These are phyloP conservation scores for Pseudogymnoascus sp. DNA, from an alignment of 2,329 filamentous ascomycete species.

Conservation along the genomic window DNA sequence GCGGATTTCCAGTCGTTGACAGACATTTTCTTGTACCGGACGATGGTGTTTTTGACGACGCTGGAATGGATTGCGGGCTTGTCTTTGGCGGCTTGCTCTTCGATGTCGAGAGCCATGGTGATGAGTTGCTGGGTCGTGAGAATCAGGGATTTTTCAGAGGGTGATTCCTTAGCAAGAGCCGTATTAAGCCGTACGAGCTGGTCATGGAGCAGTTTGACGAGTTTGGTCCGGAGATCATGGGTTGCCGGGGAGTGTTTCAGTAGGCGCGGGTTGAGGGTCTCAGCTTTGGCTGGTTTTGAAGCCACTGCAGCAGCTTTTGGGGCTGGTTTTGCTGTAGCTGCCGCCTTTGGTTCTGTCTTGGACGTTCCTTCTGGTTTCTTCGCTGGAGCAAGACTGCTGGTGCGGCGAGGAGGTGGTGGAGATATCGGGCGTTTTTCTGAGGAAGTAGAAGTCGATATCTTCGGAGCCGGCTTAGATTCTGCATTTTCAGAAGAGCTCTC, in stretches of 20 bases:
- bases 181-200: constrained; percentile 62
- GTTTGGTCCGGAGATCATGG: constrained; percentile 48
- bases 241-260: constrained; percentile 48
- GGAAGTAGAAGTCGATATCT: not conserved
- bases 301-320: not conserved
- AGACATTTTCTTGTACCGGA: constrained; percentile 68
- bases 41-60: constrained; percentile 73
- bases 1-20: constrained; percentile 64
- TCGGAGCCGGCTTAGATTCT: not conserved
- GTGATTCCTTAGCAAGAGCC: constrained; percentile 46
- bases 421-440: constrained; percentile 21
- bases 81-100: constrained; percentile 65
- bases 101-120: constrained; percentile 64
- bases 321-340: not conserved
- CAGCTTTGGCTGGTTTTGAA: constrained; percentile 30
- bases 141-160: constrained; percentile 46
- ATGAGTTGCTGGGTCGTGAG: constrained; percentile 62
- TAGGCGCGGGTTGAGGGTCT: constrained; percentile 62
- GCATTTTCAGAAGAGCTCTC: not conserved
- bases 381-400: constrained; percentile 10
- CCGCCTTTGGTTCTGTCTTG: constrained; percentile 14
- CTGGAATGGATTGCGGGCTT: constrained; percentile 71
- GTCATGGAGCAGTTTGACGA: constrained; percentile 57
- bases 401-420: constrained; percentile 23
- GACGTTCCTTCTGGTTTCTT: constrained; percentile 15